Conservation (phyloP, 805 yeast species). For the Debaryomyces maramus region DNA sequence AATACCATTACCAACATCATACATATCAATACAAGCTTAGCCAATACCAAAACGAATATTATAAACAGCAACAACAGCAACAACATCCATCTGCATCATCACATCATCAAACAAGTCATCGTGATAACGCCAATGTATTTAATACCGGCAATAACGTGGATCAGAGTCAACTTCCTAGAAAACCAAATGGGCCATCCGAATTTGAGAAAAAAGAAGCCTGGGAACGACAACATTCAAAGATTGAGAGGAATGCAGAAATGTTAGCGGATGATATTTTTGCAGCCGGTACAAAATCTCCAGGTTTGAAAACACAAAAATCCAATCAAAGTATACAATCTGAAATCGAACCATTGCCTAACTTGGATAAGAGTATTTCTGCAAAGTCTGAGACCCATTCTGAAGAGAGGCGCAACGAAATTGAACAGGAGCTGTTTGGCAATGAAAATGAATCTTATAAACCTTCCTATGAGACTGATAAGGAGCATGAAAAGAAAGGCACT, state of each 20-base stretch:
- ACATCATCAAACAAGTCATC: too few relatives aligned
- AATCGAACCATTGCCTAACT: background rate
- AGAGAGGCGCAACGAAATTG: too few relatives aligned
- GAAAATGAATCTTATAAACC: too few relatives aligned
- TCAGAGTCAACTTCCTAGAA: background rate
- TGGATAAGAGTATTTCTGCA: background rate
- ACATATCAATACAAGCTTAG: constrained; percentile 18
- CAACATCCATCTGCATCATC: background rate
- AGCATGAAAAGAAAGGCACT: too few relatives aligned
- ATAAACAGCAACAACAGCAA: constrained; percentile 11
- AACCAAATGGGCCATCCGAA: constrained; percentile 13
- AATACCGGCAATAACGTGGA: background rate
- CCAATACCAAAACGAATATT: constrained; percentile 12
- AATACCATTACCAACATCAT: constrained; percentile 21
- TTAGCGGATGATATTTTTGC: constrained; percentile 44
- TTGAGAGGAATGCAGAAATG: constrained; percentile 34
- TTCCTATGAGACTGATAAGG: too few relatives aligned
- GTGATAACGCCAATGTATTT: too few relatives aligned
- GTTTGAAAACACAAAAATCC: constrained; percentile 13
- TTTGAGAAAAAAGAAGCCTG: constrained; percentile 39
- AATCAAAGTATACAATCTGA: constrained; percentile 21
- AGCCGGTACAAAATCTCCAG: constrained; percentile 15
- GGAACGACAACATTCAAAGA: constrained; percentile 25
- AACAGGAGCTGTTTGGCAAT: too few relatives aligned
- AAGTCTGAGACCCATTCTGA: too few relatives aligned